A percentile compares a stretch with the other conserved stretches of the same genome.
phyloP scores from a whole-genome alignment of 2,329 filamentous ascomycete species.

The Colletotrichum salicis region DNA sequence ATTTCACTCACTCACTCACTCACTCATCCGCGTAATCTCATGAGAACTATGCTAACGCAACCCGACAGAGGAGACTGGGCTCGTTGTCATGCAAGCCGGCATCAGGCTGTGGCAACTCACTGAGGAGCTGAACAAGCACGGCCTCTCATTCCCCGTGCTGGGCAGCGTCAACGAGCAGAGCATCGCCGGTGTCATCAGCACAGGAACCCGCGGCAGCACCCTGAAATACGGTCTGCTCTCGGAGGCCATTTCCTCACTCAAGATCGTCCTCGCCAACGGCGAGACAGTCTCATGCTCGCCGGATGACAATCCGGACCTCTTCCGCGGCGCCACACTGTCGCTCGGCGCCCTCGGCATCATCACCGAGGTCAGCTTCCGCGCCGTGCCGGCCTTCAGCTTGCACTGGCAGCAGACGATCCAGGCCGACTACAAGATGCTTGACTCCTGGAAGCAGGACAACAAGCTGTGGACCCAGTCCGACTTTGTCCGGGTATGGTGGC shows the following conservation, averaged over 20 bases:
- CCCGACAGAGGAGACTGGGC: slow-evolving; percentile 62
- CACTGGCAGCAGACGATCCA: slow-evolving; percentile 86
- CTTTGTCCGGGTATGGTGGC: slow-evolving; percentile 97
- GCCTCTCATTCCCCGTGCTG: slow-evolving; percentile 88
- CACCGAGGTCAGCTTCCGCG: slow-evolving; percentile 86
- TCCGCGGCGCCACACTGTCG: slow-evolving; percentile 87
- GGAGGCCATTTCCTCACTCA: slow-evolving; percentile 78
- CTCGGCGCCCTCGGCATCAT: slow-evolving; percentile 93
- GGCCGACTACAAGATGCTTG: slow-evolving; percentile 74
- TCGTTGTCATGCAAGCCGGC: slow-evolving; percentile 86
- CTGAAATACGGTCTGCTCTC: slow-evolving; percentile 86
- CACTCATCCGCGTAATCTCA: neutral
- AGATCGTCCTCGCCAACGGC: slow-evolving; percentile 85
- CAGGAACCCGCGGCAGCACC: slow-evolving; percentile 94
- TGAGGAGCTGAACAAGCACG: slow-evolving; percentile 76
- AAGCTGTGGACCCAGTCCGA: slow-evolving; percentile 86
- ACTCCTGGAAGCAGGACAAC: slow-evolving; percentile 74
- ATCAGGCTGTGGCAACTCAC: slow-evolving; percentile 84
- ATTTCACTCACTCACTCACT: neutral
- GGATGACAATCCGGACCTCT: slow-evolving; percentile 78
- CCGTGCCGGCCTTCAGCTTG: slow-evolving; percentile 83
- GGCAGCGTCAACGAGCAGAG: slow-evolving; percentile 96
- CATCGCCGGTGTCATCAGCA: slow-evolving; percentile 90
- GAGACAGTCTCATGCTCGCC: slow-evolving; percentile 76
- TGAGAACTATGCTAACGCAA: slow-evolving; percentile 1